Conservation (phyloP, 78 protist species). For the Speleostelium caveatum region DNA sequence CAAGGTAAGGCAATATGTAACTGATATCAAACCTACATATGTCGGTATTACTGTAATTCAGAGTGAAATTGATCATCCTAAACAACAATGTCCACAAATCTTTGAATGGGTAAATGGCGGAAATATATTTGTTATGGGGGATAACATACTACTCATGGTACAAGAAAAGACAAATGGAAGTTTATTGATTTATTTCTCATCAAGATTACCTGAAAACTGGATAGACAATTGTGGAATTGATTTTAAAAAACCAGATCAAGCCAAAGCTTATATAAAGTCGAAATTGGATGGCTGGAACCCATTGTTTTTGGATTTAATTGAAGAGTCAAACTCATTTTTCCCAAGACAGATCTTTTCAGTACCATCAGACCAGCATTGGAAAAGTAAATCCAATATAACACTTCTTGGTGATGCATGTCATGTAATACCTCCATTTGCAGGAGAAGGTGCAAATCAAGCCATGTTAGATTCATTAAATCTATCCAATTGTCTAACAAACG, state of each 20-base stretch:
- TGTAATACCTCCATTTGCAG: conserved; percentile 67
- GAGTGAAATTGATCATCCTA: background rate
- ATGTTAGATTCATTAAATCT: conserved; percentile 45
- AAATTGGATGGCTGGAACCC: background rate
- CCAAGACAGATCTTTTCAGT: background rate
- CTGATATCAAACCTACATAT: background rate
- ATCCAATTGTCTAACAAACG: background rate
- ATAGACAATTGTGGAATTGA: too few relatives aligned
- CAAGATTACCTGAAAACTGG: background rate
- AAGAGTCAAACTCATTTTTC: too few relatives aligned
- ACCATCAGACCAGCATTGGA: background rate
- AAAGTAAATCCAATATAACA: background rate
- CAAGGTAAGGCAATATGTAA: conserved; percentile 16
- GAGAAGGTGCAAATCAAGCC: conserved; percentile 59
- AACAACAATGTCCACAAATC: background rate
- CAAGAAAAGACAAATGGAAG: background rate
- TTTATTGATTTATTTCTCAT: background rate
- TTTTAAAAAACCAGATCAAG: too few relatives aligned
- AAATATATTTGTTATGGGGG: background rate
- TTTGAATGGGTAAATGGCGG: background rate
- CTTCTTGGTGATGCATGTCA: conserved; percentile 66
- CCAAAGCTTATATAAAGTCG: too few relatives aligned
- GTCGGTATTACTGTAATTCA: conserved; percentile 1
- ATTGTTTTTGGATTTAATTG: background rate
- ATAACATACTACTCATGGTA: background rate